Percentiles rank a stretch among this genome's conserved stretches.
These are phyloP conservation scores for Plenodomus biglobosus DNA, from an alignment of 2,329 filamentous ascomycete species.

Conservation along the genomic window DNA sequence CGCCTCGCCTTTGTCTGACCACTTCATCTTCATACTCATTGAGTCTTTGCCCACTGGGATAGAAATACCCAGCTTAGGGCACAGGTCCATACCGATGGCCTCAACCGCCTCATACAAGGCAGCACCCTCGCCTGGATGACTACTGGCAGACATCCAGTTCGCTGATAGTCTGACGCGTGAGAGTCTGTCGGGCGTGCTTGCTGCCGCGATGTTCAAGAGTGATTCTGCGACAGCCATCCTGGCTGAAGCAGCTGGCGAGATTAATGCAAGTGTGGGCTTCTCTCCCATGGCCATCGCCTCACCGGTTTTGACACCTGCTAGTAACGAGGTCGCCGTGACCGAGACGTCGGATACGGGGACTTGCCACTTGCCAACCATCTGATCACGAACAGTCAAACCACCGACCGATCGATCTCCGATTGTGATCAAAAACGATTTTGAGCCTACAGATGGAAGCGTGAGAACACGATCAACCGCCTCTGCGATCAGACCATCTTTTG, in stretches of 20 bases:
- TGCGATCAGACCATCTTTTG: constrained; percentile 55
- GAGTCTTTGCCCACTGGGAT: constrained; percentile 98
- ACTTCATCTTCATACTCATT: constrained; percentile 98
- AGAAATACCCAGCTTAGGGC: constrained; percentile 83
- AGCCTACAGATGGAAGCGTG: constrained; percentile 85
- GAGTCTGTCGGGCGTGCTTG: constrained; percentile 70
- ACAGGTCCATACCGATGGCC: constrained; percentile 89
- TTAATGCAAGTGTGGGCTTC: constrained; percentile 83
- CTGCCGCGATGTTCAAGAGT: constrained; percentile 88
- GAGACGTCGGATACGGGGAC: constrained; percentile 91
- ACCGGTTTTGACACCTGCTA: constrained; percentile 71
- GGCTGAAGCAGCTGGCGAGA: constrained; percentile 85
- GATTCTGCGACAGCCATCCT: constrained; percentile 96
- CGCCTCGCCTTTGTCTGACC: constrained; percentile 64
- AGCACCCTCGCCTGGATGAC: constrained; percentile 87
- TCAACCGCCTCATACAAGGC: constrained; percentile 91
- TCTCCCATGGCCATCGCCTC: constrained; percentile 99
- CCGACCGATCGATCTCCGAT: constrained; percentile 93
- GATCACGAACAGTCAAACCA: constrained; percentile 83
- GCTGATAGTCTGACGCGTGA: constrained; percentile 84
- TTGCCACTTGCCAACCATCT: constrained; percentile 97
- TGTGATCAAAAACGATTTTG: constrained; percentile 95
- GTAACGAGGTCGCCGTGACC: constrained; percentile 82
- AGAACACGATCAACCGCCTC: constrained; percentile 82
- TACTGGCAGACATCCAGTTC: constrained; percentile 99